These are phyloP conservation scores for Fusarium austroafricanum DNA, from an alignment of 2,329 filamentous ascomycete genomes.

Conservation along the genomic window DNA sequence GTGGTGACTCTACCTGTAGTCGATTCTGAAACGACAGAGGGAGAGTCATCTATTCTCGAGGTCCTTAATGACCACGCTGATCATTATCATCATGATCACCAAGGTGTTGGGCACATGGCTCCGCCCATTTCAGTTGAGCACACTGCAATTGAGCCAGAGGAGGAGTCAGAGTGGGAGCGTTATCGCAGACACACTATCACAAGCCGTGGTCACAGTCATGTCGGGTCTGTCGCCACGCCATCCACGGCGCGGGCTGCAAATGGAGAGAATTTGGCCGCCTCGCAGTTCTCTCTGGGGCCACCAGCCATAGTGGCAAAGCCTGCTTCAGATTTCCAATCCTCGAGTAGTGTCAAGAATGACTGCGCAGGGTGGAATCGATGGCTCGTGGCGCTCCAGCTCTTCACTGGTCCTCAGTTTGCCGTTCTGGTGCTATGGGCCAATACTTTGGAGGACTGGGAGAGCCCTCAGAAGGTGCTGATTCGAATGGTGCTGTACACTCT, in stretches of 20 bases:
- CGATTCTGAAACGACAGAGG: constrained; percentile 72
- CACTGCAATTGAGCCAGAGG: constrained; percentile 55
- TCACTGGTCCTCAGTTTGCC: constrained; percentile 87
- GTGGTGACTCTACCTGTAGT: constrained; percentile 93
- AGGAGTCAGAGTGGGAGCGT: constrained; percentile 69
- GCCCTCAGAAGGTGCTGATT: constrained; percentile 63
- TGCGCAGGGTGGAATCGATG: constrained; percentile 85
- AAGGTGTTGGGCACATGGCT: constrained; percentile 49
- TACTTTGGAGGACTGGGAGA: constrained; percentile 67
- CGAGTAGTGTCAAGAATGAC: constrained; percentile 53
- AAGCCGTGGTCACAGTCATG: constrained; percentile 43
- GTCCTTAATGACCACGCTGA: constrained; percentile 47
- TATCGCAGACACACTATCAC: constrained; percentile 62
- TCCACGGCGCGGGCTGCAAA: constrained; percentile 37
- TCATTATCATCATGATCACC: constrained; percentile 38
- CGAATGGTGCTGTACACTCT: constrained; percentile 73
- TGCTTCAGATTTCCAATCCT: constrained; percentile 49
- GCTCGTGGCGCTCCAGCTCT: constrained; percentile 86
- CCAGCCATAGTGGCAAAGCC: constrained; percentile 47
- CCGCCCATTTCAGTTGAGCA: constrained; percentile 53
- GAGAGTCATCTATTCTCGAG: constrained; percentile 43
- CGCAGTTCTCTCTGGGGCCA: constrained; percentile 37
- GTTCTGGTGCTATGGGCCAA: constrained; percentile 81
- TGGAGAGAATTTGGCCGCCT: constrained; percentile 36
- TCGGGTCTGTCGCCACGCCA: constrained; percentile 27